Evolutionary conservation across 345 rosid species (phyloP).

Genomic region (Citrus mangshanensis): DNA sequence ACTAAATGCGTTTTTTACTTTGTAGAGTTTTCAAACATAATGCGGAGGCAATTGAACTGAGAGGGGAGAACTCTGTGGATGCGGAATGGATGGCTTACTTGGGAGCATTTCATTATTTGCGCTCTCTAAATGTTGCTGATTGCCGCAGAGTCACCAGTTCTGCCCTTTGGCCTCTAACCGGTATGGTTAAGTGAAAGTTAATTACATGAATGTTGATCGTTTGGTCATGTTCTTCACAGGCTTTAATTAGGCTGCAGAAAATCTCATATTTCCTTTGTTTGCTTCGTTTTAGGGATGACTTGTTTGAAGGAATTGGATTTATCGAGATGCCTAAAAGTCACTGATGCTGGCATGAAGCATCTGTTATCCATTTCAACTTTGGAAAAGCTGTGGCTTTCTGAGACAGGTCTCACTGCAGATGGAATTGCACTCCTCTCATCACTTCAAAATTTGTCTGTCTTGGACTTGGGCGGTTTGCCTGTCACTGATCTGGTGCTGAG

Average conservation of each 20-base stretch:
- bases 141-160: slow-evolving; percentile 65
- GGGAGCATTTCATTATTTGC: slow-evolving; percentile 67
- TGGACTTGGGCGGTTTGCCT: slow-evolving; percentile 90
- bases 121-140: slow-evolving; percentile 56
- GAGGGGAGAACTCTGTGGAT: slow-evolving; percentile 64
- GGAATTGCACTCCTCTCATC: slow-evolving; percentile 67
- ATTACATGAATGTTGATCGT: background rate
- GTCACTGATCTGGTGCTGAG: slow-evolving; percentile 62
- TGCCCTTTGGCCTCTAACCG: slow-evolving; percentile 73
- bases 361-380: slow-evolving; percentile 61
- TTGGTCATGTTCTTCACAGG: background rate
- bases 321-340: slow-evolving; percentile 76
- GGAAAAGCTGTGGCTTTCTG: slow-evolving; percentile 59
- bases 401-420: slow-evolving; percentile 56
- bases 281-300: slow-evolving; percentile 50
- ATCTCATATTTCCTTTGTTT: background rate
- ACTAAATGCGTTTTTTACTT: background rate
- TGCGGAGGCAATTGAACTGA: slow-evolving; percentile 65
- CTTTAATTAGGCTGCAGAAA: background rate
- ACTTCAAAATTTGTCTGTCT: slow-evolving; percentile 48
- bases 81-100: slow-evolving; percentile 94
- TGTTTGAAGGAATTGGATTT: slow-evolving; percentile 75
- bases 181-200: slow-evolving; percentile 23
- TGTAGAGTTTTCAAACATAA: slow-evolving; percentile 70
- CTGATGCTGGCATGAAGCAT: slow-evolving; percentile 65